Conservation (phyloP, 352 stramenopile genomes). For the Phytophthora idaei region DNA sequence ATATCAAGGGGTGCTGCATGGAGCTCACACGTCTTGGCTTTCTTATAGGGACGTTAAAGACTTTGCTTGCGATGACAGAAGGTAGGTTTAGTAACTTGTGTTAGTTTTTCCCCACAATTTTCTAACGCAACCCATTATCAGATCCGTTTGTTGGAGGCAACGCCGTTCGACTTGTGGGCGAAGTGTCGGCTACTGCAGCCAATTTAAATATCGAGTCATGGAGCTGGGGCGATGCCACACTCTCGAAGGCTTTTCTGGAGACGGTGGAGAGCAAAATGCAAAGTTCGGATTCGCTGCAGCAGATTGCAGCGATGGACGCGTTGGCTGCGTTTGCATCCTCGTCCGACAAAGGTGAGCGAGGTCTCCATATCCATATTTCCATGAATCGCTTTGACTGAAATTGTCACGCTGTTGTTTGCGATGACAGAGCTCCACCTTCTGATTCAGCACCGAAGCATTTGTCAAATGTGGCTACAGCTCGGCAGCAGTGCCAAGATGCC, state of each 20-base stretch:
- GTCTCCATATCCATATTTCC: background rate
- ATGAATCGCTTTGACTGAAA: background rate
- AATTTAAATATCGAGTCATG: constrained; percentile 71
- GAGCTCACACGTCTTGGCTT: constrained; percentile 10
- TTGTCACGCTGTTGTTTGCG: constrained; percentile 4
- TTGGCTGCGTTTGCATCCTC: constrained; percentile 79
- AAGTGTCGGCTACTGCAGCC: constrained; percentile 74
- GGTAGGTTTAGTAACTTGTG: constrained; percentile 34
- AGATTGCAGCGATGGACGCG: constrained; percentile 87
- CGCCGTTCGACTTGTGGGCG: constrained; percentile 76
- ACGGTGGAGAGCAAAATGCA: constrained; percentile 77
- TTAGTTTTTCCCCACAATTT: background rate
- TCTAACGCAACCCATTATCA: constrained; percentile 26
- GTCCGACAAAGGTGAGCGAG: constrained; percentile 71
- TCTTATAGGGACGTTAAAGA: constrained; percentile 64
- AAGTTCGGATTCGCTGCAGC: constrained; percentile 61
- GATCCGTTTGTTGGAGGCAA: constrained; percentile 82
- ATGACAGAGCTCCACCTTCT: constrained; percentile 69
- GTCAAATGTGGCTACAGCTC: constrained; percentile 60
- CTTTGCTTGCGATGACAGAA: constrained; percentile 66
- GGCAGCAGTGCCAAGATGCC: constrained; percentile 69
- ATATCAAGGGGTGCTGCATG: background rate
- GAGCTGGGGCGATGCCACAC: constrained; percentile 75
- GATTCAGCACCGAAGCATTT: constrained; percentile 72
- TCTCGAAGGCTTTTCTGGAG: constrained; percentile 81